Percentiles rank a stretch among this genome's conserved stretches.
phyloP scores from a whole-genome alignment of 2,329 filamentous ascomycete species.

The Biscogniauxia sp. region DNA sequence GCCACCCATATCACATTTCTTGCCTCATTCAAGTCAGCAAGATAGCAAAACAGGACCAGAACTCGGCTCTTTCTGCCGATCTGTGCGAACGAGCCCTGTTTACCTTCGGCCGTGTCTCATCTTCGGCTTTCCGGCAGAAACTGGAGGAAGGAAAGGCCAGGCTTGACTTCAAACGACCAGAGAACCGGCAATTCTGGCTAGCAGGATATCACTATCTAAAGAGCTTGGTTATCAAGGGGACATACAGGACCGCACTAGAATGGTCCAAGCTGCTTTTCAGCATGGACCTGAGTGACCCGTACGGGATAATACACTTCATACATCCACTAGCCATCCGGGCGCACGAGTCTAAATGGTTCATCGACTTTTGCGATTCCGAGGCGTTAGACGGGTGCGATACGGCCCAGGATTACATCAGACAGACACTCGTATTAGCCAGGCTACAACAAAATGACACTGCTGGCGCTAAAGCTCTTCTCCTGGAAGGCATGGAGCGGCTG shows the following conservation, averaged over 20 bases:
- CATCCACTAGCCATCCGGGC: constrained; percentile 84
- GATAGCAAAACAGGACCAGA: constrained; percentile 87
- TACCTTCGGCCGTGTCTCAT: constrained; percentile 83
- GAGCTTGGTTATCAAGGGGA: constrained; percentile 85
- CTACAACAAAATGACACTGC: constrained; percentile 66
- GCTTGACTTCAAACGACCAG: constrained; percentile 75
- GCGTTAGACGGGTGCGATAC: constrained; percentile 38
- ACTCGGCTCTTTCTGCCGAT: constrained; percentile 81
- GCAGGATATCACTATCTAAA: constrained; percentile 85
- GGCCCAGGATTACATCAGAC: constrained; percentile 63
- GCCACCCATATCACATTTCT: constrained; percentile 86
- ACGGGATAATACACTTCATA: constrained; percentile 75
- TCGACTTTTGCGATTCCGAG: constrained; percentile 60
- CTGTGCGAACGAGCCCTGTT: constrained; percentile 89
- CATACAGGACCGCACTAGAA: constrained; percentile 87
- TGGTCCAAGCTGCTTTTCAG: constrained; percentile 85
- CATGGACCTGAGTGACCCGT: constrained; percentile 76
- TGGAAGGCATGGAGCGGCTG: constrained; percentile 65
- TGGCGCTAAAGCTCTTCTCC: constrained; percentile 64
- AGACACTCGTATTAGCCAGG: constrained; percentile 74
- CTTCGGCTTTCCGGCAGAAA: constrained; percentile 76
- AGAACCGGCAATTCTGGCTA: constrained; percentile 92
- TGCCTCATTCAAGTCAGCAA: constrained; percentile 91
- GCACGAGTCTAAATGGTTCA: constrained; percentile 70
- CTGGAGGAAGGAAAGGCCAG: constrained; percentile 76